Evolutionary conservation across 495 filamentous ascomycete species (phyloP).

Genomic region (Symbiotaphrina buchneri): DNA sequence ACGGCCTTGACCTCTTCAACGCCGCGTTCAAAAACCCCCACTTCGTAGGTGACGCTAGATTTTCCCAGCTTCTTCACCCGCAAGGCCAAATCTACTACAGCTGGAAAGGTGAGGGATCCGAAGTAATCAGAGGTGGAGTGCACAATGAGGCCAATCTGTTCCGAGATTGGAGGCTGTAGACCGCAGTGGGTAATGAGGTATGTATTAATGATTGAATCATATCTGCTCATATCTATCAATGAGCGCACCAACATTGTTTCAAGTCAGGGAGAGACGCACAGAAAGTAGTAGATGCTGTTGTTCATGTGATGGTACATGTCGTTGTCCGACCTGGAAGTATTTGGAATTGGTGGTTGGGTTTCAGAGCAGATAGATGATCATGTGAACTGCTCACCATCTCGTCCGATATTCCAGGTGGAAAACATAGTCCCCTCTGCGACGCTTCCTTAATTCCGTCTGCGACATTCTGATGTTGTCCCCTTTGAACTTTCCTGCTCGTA

Average conservation of each 20-base stretch:
- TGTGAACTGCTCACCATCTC: conserved; percentile 41
- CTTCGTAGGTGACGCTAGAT: conserved; percentile 82
- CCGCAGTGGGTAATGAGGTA: conserved; percentile 69
- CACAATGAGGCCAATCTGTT: conserved; percentile 63
- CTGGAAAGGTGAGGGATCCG: conserved; percentile 61
- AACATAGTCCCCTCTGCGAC: conserved; percentile 47
- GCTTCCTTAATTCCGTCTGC: conserved; percentile 30
- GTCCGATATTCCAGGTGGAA: conserved; percentile 71
- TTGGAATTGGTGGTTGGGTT: conserved; percentile 2
- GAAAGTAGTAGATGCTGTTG: conserved; percentile 61
- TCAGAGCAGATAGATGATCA: neutral
- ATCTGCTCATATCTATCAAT: conserved; percentile 12
- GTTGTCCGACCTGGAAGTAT: conserved; percentile 67
- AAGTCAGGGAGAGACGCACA: conserved; percentile 17
- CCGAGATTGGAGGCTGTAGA: conserved; percentile 42
- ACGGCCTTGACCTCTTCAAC: conserved; percentile 62
- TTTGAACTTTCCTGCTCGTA: too few species aligned
- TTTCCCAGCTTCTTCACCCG: conserved; percentile 66
- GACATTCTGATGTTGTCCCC: conserved; percentile 9
- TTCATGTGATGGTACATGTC: conserved; percentile 87
- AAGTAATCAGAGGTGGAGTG: conserved; percentile 72
- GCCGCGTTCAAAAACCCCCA: conserved; percentile 64
- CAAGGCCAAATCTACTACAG: conserved; percentile 57
- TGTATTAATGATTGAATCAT: conserved; percentile 76
- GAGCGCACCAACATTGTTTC: neutral